Evolutionary conservation across 345 rosid genomes (phyloP), one percentile per base, ranked within the genome.

Genomic region (Salix caprea): DNA sequence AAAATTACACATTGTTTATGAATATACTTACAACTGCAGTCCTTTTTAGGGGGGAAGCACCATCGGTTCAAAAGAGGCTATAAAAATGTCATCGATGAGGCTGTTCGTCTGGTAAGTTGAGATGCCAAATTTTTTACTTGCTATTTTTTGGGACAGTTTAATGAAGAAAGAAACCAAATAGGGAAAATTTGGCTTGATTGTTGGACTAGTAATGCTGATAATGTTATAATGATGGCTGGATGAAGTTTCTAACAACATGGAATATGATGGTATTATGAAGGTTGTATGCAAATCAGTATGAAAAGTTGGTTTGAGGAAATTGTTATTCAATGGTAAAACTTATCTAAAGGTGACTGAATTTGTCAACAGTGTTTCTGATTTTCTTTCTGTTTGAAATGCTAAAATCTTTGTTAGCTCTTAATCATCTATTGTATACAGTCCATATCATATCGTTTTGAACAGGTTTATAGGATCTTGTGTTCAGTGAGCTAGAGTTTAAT

Each of bases 41-140:
- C 73, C 67, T 67, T 71, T 78, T 26, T 74, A 96, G 98, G 97
- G 4, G 99, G 98, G 52, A 96, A 91, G 87, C 99, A 93, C 80
- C 98, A 84, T 78, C 89, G 99, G 77, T 96, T 96, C 88, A 96
- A 91, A 84, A 89, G 98, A 87, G 99, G 98, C 69, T 96, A 96
- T 76, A 92, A 93, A 75, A 96, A 96, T 90, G 99, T 96, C 66
- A 96, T 93, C 19, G 98, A 96, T 78, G 99, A 96, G 86, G 98
- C 96, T 64, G 89, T 90, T 77, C 94, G 92, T 66, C 83, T 96
- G 97, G 99, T 96, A 84, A 89, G 84, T 71, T 70, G n/a, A 60
- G 28, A 14, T 72, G 76, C 65, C 44, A 48, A n/a, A 10, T 65
- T 65, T 54, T 64, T 15, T 44, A n/a, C 37, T 46, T 77, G 34